Evolutionary conservation across 495 filamentous ascomycete species (phyloP), one percentile per base, ranked within the genome.

Genomic region (Trichoderma asperelloides): DNA sequence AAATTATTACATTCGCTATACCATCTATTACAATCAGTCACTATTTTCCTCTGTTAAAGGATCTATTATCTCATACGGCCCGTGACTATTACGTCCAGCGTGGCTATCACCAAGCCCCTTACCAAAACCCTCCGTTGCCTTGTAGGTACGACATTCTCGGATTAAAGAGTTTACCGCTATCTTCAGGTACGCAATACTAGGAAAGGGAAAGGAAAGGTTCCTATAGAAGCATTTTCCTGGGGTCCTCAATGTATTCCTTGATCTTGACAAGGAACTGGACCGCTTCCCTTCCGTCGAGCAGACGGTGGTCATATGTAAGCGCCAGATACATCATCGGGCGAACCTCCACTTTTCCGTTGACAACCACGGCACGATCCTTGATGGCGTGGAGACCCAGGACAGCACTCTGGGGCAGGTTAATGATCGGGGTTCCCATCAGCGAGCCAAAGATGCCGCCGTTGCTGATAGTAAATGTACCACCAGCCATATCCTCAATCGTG

Each of bases 281-380:
- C 15, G 93, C 96, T 81, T 98, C 95, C 71, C 95, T 87, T 30
- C 95, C 96, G 77, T 98, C 96, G 30, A 98, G 82, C 45, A 98
- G 85, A 70, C 95, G 89, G 78, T 98, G 95, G 73, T 98, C 95
- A 75, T 98, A 98, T 18, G 95, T 98, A 64, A 98, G 85, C 49
- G 95, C 96, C 49, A 98, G 86, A 71, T 96, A 97, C 95, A 98
- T 98, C 92, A 98, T 98, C 28, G 96, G 95, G 68, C 95, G 87
- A 70, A 96, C 90, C 74, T 96, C 94, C 49, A 98, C 78, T 80
- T 97, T 92, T 63, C 96, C 95, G 72, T 97, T 92, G 51, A 98
- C 79, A 30, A 82, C 93, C 45, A 97, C 90, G 0, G 94, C 86
- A 73, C 89, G 93, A 49, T 98, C 93, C 83, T 98, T 98, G 77